Evolutionary conservation across 352 stramenopile genomes (phyloP).

Genomic region (Pythium rishiriense): DNA sequence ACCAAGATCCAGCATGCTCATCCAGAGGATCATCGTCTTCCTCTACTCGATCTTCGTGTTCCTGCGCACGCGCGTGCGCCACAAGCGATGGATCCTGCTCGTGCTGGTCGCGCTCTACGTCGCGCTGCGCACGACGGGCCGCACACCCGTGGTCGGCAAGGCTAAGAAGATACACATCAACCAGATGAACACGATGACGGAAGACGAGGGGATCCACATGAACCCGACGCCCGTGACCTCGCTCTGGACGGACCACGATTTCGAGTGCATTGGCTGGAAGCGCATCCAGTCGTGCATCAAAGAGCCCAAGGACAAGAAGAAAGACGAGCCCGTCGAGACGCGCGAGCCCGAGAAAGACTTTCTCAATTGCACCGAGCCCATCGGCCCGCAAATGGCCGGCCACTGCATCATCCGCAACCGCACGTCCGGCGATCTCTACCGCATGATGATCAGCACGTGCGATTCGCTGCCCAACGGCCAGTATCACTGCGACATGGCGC

Average conservation of each 20-base stretch:
- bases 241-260: slow-evolving; percentile 76
- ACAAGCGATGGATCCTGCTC: slow-evolving; percentile 72
- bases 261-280: slow-evolving; percentile 87
- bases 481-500: slow-evolving; percentile 81
- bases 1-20: slow-evolving; percentile 40
- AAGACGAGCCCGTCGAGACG: slow-evolving; percentile 35
- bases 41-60: slow-evolving; percentile 62
- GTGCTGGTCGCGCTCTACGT: slow-evolving; percentile 55
- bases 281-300: slow-evolving; percentile 71
- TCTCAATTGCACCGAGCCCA: slow-evolving; percentile 64
- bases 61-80: slow-evolving; percentile 56
- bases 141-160: slow-evolving; percentile 55
- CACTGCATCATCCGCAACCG: slow-evolving; percentile 86
- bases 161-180: slow-evolving; percentile 74
- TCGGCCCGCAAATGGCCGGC: slow-evolving; percentile 70
- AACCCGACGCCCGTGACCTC: slow-evolving; percentile 49
- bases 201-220: slow-evolving; percentile 62
- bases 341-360: slow-evolving; percentile 71
- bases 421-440: slow-evolving; percentile 76
- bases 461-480: slow-evolving; percentile 67
- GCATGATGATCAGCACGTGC: slow-evolving; percentile 80
- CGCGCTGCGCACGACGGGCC: slow-evolving; percentile 53
- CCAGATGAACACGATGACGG: slow-evolving; percentile 67
- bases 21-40: slow-evolving; percentile 72
- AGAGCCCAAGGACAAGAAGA: slow-evolving; percentile 40